phyloP scores from a whole-genome alignment of 257 asterid genomes.

The Nicotiana attenuata region DNA sequence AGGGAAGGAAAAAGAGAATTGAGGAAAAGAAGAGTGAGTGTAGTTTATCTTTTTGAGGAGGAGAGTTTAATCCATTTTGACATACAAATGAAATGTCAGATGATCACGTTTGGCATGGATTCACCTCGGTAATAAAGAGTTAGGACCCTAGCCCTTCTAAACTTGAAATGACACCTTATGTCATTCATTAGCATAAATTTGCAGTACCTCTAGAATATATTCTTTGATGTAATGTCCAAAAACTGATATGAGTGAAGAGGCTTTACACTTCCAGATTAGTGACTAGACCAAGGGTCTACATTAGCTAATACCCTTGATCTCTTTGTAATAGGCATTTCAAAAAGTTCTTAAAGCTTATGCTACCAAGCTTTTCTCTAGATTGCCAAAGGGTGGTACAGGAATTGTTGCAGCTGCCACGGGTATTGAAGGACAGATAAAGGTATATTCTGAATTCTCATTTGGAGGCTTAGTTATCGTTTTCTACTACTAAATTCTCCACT shows the following conservation, averaged over 20 bases:
- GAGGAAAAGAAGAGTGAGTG: background rate
- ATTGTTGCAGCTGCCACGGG: slow-evolving; percentile 99
- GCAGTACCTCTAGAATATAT: background rate
- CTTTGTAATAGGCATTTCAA: slow-evolving; percentile 39
- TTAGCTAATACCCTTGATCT: background rate
- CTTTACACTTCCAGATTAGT: background rate
- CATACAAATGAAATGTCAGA: background rate
- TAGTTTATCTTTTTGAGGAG: background rate
- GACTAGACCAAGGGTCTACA: background rate
- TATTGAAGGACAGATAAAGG: slow-evolving; percentile 98
- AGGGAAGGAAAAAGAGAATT: background rate
- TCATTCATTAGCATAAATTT: background rate
- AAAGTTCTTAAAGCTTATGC: slow-evolving; percentile 93
- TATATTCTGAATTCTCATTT: slow-evolving; percentile 20
- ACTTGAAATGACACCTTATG: background rate
- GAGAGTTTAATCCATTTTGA: background rate
- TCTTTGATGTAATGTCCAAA: background rate
- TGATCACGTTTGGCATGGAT: background rate
- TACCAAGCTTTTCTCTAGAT: slow-evolving; percentile 76
- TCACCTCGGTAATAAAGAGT: background rate
- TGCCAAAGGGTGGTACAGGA: slow-evolving; percentile 98
- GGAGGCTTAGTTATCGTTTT: slow-evolving; percentile 12
- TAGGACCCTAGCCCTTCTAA: background rate
- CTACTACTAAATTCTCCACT: slow-evolving; percentile 6
- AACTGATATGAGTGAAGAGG: background rate